Base-by-base conservation (phyloP, 129 eudicot species). In the Calendula officinalis region DNA sequence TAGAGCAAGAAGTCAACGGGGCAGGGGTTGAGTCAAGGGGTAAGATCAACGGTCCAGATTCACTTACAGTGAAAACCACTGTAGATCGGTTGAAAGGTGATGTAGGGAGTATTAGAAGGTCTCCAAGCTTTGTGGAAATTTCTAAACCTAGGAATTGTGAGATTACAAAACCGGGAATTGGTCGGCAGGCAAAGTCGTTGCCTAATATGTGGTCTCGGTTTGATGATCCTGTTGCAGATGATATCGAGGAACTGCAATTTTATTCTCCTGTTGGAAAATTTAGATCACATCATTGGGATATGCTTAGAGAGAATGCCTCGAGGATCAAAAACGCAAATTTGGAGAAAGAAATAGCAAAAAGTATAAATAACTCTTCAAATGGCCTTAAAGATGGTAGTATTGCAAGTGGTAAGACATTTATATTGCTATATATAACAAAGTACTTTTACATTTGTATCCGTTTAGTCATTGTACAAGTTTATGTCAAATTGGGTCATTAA, bases 361-460 rank as follows among this genome's bases (percentile, higher is more conserved):
- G 41, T 56, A 16, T 41, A 52, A 57, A 59, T 38, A 59, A 16
- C 5, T 38, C 68, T 56, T 57, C 81, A 36, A 69, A 69, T 74
- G 86, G 81, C 39, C 75, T 77, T 13, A 56, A 61, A 71, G 72
- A 60, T 57, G 74, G 80, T 51, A 64, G 75, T 71, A 64, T 79
- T 73, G 70, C 82, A 52, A 62, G 46, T 64, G 95, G 95, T 87
- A 79, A 52, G 81, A n/a, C n/a, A n/a, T n/a, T n/a, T n/a, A n/a
- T n/a, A n/a, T n/a, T n/a, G n/a, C n/a, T n/a, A n/a, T n/a, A n/a
- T n/a, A n/a, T n/a, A n/a, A n/a, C n/a, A n/a, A n/a, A n/a, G n/a
- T n/a, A n/a, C n/a, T n/a, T n/a, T n/a, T n/a, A n/a, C n/a, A n/a
- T n/a, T n/a, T n/a, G n/a, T n/a, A n/a, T n/a, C n/a, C n/a, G n/a